phyloP scores from a whole-genome alignment of 2,329 filamentous ascomycete species.

The Truncatella angustata region DNA sequence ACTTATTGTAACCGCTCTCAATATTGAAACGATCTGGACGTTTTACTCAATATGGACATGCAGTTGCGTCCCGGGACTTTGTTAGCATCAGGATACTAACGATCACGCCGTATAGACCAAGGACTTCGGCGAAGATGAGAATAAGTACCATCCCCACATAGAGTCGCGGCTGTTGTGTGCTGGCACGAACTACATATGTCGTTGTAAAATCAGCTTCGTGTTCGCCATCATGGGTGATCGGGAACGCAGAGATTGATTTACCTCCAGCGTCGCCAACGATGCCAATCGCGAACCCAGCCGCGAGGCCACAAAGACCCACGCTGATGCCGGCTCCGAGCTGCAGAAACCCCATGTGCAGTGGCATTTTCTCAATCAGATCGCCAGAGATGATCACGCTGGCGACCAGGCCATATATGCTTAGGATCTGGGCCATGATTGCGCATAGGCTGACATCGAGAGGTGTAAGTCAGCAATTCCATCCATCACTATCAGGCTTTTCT shows the following conservation, averaged over 20 bases:
- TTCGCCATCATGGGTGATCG: not conserved
- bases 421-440: constrained; percentile 46
- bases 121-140: constrained; percentile 45
- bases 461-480: not conserved
- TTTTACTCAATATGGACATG: not conserved
- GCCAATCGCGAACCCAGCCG: constrained; percentile 40
- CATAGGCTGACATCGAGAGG: constrained; percentile 27
- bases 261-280: constrained; percentile 54
- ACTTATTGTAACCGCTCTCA: too few species aligned
- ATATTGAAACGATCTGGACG: not conserved
- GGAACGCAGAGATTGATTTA: constrained; percentile 18
- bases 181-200: constrained; percentile 42
- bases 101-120: constrained; percentile 45
- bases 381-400: constrained; percentile 43
- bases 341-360: constrained; percentile 41
- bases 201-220: not conserved
- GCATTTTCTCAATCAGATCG: constrained; percentile 37
- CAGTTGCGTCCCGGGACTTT: constrained; percentile 28
- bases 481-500: not conserved
- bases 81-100: constrained; percentile 49
- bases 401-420: constrained; percentile 46
- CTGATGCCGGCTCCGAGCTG: constrained; percentile 42
- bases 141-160: constrained; percentile 48
- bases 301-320: constrained; percentile 43
- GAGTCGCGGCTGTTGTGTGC: constrained; percentile 44